Evolutionary conservation across 495 filamentous ascomycete genomes (phyloP).

Genomic region (Lasiosphaeria ovina): DNA sequence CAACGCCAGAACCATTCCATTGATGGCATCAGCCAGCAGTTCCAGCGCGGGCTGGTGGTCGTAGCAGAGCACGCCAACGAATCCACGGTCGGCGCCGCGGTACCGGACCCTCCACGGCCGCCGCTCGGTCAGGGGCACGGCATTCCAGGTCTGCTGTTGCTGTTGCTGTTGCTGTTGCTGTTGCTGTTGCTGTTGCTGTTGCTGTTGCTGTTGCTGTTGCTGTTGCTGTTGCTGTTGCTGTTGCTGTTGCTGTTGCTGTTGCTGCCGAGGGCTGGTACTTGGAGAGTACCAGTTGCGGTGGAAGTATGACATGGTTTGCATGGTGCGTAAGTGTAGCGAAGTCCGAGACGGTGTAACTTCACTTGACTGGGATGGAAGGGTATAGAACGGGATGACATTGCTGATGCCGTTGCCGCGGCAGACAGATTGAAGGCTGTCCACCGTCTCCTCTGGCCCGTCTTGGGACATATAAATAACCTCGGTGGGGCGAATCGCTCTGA

Average conservation of each 20-base stretch:
- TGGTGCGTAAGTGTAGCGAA: constrained; percentile 65
- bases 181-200: background rate
- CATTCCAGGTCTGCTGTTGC: constrained; percentile 29
- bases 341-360: constrained; percentile 62
- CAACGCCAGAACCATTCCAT: constrained; percentile 42
- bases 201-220: too few relatives aligned
- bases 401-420: constrained; percentile 21
- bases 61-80: constrained; percentile 46
- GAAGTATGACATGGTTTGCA: constrained; percentile 83
- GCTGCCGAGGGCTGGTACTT: background rate
- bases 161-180: background rate
- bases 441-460: constrained; percentile 63
- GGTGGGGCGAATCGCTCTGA: constrained; percentile 47
- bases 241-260: background rate
- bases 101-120: constrained; percentile 45
- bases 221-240: background rate
- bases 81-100: constrained; percentile 26
- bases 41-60: constrained; percentile 42
- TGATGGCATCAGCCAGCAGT: constrained; percentile 43
- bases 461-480: constrained; percentile 76
- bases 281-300: constrained; percentile 38
- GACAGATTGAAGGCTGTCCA: constrained; percentile 52
- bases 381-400: constrained; percentile 32
- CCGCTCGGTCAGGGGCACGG: constrained; percentile 36
- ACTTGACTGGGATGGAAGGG: constrained; percentile 58